Evolutionary conservation across 116 monocot genomes (phyloP), one percentile per base, ranked within the genome.

Genomic region (Trichopus zeylanicus): DNA sequence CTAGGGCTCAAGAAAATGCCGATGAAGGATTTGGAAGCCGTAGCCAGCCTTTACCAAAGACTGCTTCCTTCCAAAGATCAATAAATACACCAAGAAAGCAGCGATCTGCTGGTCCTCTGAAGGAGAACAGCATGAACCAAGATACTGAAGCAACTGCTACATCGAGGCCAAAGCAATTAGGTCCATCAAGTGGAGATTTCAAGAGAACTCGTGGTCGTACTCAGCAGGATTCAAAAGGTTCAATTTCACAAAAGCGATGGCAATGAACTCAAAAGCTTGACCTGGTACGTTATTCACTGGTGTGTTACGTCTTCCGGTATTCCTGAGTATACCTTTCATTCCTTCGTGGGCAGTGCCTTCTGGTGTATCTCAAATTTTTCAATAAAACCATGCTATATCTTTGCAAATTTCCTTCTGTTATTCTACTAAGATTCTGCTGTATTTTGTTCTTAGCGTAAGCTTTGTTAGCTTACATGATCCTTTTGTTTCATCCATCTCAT

Each of bases 211-310:
- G 58, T 56, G 62, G 70, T 38, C 46, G 19, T 32, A 25, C 33
- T 29, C 59, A 53, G 52, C 75, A 31, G 6, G 67, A 68, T 12
- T 22, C 64, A 42, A 81, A 35, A 51, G 30, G n/a, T 19, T 47
- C n/a, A 3, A 48, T 38, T 38, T 24, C 33, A 4, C 55, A 26
- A 56, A 77, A 18, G 61, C 67, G 67, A 68, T 78, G 78, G 82
- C n/a, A 56, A 29, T 82, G 74, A 26, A 19, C 22, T 34, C 19
- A 49, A 20, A 11, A 20, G 3, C 11, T 58, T 46, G 35, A 7
- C 24, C 28, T 33, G 3, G 22, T 32, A 35, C n/a, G n/a, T n/a
- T n/a, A n/a, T n/a, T n/a, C n/a, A n/a, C n/a, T n/a, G n/a, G n/a
- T n/a, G n/a, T n/a, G n/a, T n/a, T n/a, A n/a, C n/a, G n/a, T n/a